phyloP scores from a whole-genome alignment of 495 filamentous ascomycete species.

The Penicillium parvum region DNA sequence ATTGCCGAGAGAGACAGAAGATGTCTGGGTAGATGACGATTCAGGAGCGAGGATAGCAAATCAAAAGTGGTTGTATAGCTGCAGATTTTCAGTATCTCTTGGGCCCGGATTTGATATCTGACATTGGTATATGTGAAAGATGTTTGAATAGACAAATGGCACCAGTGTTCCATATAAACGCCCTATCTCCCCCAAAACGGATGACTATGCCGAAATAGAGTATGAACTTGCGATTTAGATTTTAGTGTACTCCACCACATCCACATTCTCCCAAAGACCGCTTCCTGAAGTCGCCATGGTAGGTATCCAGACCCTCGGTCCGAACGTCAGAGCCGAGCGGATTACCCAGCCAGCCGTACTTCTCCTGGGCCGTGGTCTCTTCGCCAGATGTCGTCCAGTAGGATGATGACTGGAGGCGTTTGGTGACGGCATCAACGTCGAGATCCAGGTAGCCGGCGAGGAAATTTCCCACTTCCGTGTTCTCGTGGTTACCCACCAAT shows the following conservation, averaged over 20 bases:
- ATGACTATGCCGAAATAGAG: neutral
- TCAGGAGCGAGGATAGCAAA: no score
- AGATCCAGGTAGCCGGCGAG: constrained; percentile 73
- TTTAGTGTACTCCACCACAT: constrained; percentile 35
- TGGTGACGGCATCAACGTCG: constrained; percentile 70
- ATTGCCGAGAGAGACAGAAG: no score
- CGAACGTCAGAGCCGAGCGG: constrained; percentile 31
- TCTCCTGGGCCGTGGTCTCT: constrained; percentile 9
- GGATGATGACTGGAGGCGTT: constrained; percentile 60
- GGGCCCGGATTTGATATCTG: no score
- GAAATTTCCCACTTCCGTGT: constrained; percentile 85
- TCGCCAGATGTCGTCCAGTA: constrained; percentile 18
- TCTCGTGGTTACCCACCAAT: constrained; percentile 84
- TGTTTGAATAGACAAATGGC: no score
- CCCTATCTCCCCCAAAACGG: neutral
- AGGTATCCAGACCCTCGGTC: constrained; percentile 42
- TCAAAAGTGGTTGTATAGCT: no score
- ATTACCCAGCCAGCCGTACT: constrained; percentile 42
- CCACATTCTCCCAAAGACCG: constrained; percentile 36
- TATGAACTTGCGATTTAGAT: neutral
- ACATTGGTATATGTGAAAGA: no score
- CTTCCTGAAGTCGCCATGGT: constrained; percentile 49
- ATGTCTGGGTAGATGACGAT: no score
- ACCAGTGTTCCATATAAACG: no score
- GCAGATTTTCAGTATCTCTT: no score